Evolutionary conservation across 2,329 filamentous ascomycete genomes (phyloP), one percentile per base, ranked within the genome.

Genomic region (Hypocrella siamensis): DNA sequence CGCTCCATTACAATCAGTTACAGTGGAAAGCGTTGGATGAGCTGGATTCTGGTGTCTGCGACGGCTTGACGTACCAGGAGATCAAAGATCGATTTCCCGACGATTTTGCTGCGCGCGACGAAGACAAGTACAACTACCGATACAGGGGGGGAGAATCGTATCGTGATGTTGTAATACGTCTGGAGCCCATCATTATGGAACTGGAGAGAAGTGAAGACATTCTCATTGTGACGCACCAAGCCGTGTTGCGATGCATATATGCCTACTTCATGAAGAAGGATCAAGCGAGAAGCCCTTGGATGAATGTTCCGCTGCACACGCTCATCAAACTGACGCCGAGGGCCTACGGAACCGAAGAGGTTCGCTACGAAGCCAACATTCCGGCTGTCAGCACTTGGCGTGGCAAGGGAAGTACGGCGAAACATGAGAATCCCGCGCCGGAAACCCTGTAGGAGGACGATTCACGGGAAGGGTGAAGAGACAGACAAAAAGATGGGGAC

Each of bases 111-210:
- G 85, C 88, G 21, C 83, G 90, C 39, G 90, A 98, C 54, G 84
- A 93, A 43, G 90, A 98, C 65, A 98, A 98, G 58, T 96, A 96
- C 71, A 96, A 98, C 62, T 98, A 98, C 60, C 84, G 90, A 35
- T 98, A 98, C 58, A 79, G 90, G 5, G 90, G 90, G 40, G 90
- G 90, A 33, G 90, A 98, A 60, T 92, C 82, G 38, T 78, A 98
- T 55, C 82, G 88, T 34, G 90, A 98, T 48, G 88, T 98, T 2
- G 90, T 98, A 26, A 96, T 94, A 47, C 84, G 90, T 1, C 75
- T 98, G 1, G 90, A 98, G 51, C 90, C 90, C 39, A 98, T 98
- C 57, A 98, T 98, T 59, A 98, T 98, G 90, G 90, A 98, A 54
- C 67, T 98, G 32, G 90, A 98, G 57, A 75, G 90, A 39, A 84